phyloP scores from a whole-genome alignment of 2,329 filamentous ascomycete species.

The Dendrostoma leiphaemia region DNA sequence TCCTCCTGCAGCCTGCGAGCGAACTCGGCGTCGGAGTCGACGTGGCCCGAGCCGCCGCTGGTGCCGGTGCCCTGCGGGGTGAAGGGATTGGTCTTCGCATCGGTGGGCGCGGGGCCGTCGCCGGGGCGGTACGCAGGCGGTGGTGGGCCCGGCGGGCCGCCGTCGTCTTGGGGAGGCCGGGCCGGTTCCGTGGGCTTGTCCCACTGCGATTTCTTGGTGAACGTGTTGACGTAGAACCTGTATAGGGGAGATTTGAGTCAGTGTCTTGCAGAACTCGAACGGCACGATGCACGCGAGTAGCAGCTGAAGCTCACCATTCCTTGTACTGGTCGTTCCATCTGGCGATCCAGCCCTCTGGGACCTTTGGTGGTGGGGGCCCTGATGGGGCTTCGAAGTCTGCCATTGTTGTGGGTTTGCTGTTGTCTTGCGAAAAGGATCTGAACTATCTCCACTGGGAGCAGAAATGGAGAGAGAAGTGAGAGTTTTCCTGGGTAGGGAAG shows the following conservation, averaged over 20 bases:
- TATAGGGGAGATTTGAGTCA: conserved; percentile 20
- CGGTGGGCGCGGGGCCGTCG: conserved; percentile 42
- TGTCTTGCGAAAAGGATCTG: not conserved
- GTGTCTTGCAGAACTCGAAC: conserved; percentile 4
- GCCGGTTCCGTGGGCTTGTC: conserved; percentile 73
- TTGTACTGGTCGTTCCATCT: conserved; percentile 86
- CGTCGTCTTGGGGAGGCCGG: conserved; percentile 39
- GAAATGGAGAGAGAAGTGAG: not conserved
- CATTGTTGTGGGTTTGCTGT: conserved; percentile 35
- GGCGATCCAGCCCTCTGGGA: conserved; percentile 80
- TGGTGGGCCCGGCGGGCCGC: conserved; percentile 58
- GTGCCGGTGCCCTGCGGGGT: conserved; percentile 38
- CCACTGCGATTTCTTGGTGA: conserved; percentile 90
- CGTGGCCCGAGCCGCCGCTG: conserved; percentile 27
- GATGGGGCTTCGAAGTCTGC: conserved; percentile 52
- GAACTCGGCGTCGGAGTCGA: conserved; percentile 68
- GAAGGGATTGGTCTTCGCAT: conserved; percentile 73
- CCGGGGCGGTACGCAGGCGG: conserved; percentile 60
- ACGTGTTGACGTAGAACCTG: conserved; percentile 88
- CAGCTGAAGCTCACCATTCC: conserved; percentile 55
- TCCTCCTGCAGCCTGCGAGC: conserved; percentile 80
- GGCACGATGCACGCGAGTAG: not conserved
- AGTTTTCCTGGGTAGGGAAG: not conserved
- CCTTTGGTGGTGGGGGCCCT: conserved; percentile 56
- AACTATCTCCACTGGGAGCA: not conserved